Evolutionary conservation across 2,329 filamentous ascomycete genomes (phyloP).

Genomic region (Colletotrichum lini): DNA sequence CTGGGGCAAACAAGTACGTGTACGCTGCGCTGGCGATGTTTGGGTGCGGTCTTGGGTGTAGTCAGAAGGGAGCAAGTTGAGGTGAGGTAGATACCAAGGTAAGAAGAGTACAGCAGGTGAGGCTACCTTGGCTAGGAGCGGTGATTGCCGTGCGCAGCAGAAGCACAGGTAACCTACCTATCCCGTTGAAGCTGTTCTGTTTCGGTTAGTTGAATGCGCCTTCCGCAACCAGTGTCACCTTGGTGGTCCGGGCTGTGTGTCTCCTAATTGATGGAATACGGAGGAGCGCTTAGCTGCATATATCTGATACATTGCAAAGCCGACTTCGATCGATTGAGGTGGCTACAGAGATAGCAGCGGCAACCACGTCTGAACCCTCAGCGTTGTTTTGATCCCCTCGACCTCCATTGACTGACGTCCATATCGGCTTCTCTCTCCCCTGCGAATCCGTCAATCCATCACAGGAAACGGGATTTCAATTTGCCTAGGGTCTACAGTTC

Average conservation of each 20-base stretch:
- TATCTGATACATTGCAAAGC: background rate
- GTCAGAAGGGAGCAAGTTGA: conserved; percentile 3
- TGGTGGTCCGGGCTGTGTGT: background rate
- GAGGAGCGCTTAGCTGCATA: conserved; percentile 2
- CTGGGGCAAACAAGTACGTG: background rate
- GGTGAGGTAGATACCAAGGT: background rate
- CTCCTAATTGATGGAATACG: background rate
- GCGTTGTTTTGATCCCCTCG: conserved; percentile 34
- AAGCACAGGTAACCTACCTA: conserved; percentile 1
- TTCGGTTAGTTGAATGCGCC: conserved; percentile 38
- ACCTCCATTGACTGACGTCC: conserved; percentile 18
- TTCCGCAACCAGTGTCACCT: background rate
- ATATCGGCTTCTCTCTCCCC: conserved; percentile 10
- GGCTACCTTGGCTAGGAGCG: conserved; percentile 33
- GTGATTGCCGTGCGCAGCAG: conserved; percentile 36
- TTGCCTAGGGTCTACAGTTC: conserved; percentile 5
- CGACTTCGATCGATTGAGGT: conserved; percentile 13
- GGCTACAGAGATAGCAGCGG: conserved; percentile 6
- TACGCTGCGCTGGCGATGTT: background rate
- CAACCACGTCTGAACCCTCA: conserved; percentile 31
- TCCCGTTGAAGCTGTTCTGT: conserved; percentile 14
- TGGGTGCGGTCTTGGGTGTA: background rate
- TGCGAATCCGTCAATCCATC: conserved; percentile 20
- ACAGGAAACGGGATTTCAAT: conserved; percentile 1
- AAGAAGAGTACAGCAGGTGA: background rate